A percentile compares a stretch with the other conserved stretches of the same genome.
Conservation (phyloP, 257 asterid genomes). For the Gentiana dahurica region DNA sequence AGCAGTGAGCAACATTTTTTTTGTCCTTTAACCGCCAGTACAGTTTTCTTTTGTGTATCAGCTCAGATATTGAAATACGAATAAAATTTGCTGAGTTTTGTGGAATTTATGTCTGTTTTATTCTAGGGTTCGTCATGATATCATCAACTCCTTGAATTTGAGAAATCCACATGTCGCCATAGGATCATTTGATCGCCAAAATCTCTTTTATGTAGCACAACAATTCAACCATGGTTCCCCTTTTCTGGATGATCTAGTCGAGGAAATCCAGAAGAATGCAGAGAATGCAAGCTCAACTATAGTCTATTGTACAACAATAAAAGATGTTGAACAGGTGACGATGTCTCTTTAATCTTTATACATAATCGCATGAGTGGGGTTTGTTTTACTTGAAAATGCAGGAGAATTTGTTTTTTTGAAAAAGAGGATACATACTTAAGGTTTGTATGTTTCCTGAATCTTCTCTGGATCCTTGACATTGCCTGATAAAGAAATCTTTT, state of each 20-base stretch:
- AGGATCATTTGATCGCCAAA: constrained; percentile 91
- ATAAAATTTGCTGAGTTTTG: constrained; percentile 8
- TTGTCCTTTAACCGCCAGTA: neutral
- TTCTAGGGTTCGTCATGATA: constrained; percentile 74
- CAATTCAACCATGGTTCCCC: constrained; percentile 42
- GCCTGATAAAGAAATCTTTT: too few species aligned
- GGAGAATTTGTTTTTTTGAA: too few species aligned
- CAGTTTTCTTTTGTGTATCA: neutral
- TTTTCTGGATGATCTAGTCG: constrained; percentile 57
- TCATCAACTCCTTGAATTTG: constrained; percentile 61
- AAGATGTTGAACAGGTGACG: constrained; percentile 73
- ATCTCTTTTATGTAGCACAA: constrained; percentile 76
- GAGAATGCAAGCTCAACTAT: constrained; percentile 52
- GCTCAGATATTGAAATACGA: neutral
- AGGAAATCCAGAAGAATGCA: constrained; percentile 40
- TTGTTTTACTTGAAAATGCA: too few species aligned
- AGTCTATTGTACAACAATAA: constrained; percentile 85
- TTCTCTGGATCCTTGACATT: too few species aligned
- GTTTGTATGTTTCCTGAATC: too few species aligned
- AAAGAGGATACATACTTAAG: too few species aligned
- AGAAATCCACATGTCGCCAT: constrained; percentile 54
- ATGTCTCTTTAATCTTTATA: neutral
- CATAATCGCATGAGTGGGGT: too few species aligned
- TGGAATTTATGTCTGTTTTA: constrained; percentile 5
- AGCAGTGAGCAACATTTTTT: too few species aligned